Conservation (phyloP, 345 rosid genomes). For the Gossypium sturtianum region DNA sequence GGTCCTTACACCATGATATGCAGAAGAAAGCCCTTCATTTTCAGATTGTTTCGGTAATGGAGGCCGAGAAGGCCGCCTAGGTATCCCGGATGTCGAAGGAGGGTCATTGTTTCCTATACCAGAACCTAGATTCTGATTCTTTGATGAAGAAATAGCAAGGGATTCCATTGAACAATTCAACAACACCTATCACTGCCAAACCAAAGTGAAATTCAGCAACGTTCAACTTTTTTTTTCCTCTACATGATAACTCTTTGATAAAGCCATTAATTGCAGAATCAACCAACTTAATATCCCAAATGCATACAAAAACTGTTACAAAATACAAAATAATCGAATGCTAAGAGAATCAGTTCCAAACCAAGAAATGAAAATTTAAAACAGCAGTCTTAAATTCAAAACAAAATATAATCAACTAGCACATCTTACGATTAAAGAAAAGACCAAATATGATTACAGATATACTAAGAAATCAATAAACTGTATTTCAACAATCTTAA, state of each 20-base stretch:
- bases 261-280: conserved; percentile 4
- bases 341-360: not conserved
- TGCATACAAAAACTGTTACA: conserved; percentile 17
- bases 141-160: conserved; percentile 35
- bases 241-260: not conserved
- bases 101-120: conserved; percentile 19
- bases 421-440: too few species aligned
- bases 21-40: conserved; percentile 24
- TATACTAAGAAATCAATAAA: too few species aligned
- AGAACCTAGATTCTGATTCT: conserved; percentile 33
- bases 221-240: not conserved
- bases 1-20: conserved; percentile 17
- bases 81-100: conserved; percentile 13
- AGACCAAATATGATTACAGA: too few species aligned
- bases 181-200: conserved; percentile 29
- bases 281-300: conserved; percentile 9
- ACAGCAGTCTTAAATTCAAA: too few species aligned
- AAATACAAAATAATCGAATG: not conserved
- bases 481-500: too few species aligned
- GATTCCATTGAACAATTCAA: conserved; percentile 54
- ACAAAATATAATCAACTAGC: too few species aligned
- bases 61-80: conserved; percentile 25
- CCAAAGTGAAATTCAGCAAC: conserved; percentile 23
- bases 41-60: conserved; percentile 39
- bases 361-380: not conserved